Evolutionary conservation across 148 eudicot genomes (phyloP), one percentile per base, ranked within the genome.

Genomic region (Oxyria digyna): DNA sequence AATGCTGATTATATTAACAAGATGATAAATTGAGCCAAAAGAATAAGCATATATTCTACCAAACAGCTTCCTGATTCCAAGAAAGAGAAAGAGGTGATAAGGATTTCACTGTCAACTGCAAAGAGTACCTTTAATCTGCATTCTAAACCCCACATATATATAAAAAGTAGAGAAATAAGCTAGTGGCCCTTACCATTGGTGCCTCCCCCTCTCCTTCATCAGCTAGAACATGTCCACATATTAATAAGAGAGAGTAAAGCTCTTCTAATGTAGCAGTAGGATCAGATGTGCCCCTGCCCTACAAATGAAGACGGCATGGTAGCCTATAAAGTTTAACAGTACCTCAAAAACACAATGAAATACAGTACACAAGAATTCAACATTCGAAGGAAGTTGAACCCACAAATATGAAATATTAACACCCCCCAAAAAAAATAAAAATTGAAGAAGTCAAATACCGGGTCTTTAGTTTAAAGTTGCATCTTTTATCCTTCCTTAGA

Each of bases 201-300:
- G 81, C 74, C 80, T 95, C 99, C 64, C 99, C 99, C 78, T 82
- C 93, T 79, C 96, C 97, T 73, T 88, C 99, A 64, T 95, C 97
- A 32, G 99, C 91, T 63, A 95, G 85, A 78, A 95, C 90, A 67
- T 95, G 99, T 72, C 99, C 99, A 67, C 87, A 75, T 76, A 95
- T 80, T 78, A 95, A 78, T 68, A 95, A 75, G 31, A 91, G 89
- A 42, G 99, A 91, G 79, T 88, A 87, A 63, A 95, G 80, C 79
- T 91, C 99, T 81, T 95, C 99, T 82, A 95, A 69, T 68, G 87
- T 84, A 81, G 78, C 80, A 71, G 93, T 91, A 69, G 89, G 93
- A 84, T 88, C 96, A 49, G 81, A 82, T 76, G 54, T 68, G 72
- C 93, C 93, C 77, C 85, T 91, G 68, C 73, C 82, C 97, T 91